A percentile compares a stretch with the other conserved stretches of the same genome.
These are phyloP conservation scores for Septoria petroselini DNA, from an alignment of 2,329 filamentous ascomycete species.

Conservation along the genomic window DNA sequence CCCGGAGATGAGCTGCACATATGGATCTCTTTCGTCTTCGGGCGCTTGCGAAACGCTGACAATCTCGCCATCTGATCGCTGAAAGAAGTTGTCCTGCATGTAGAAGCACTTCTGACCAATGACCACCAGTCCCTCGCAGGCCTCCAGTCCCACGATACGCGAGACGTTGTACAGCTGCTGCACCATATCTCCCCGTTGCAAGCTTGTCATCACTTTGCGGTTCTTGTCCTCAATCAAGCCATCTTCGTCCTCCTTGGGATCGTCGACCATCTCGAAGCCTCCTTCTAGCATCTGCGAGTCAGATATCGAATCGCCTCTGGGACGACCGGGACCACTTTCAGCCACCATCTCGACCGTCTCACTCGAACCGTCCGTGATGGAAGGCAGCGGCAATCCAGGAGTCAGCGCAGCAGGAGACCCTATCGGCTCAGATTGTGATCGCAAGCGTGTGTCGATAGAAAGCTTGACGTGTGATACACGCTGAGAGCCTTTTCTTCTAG, in stretches of 20 bases:
- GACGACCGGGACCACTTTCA: constrained; percentile 18
- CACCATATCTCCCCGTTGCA: constrained; percentile 86
- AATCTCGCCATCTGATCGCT: constrained; percentile 90
- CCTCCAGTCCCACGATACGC: constrained; percentile 87
- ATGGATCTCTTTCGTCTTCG: constrained; percentile 86
- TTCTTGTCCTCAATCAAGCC: constrained; percentile 91
- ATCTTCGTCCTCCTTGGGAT: constrained; percentile 80
- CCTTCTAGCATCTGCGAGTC: constrained; percentile 62
- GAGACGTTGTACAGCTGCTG: constrained; percentile 95
- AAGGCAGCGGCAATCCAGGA: constrained; percentile 11
- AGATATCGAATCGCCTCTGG: constrained; percentile 44
- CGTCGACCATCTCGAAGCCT: constrained; percentile 93
- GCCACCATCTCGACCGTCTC: constrained; percentile 30
- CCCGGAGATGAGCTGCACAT: constrained; percentile 87
- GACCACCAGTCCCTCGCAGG: constrained; percentile 88
- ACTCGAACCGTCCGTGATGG: constrained; percentile 17
- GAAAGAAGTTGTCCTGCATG: constrained; percentile 94
- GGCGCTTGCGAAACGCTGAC: constrained; percentile 95
- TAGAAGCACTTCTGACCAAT: constrained; percentile 90
- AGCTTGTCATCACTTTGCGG: constrained; percentile 89
- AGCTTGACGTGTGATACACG: constrained; percentile 40
- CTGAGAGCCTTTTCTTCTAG: constrained; percentile 69
- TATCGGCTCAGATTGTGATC: constrained; percentile 30
- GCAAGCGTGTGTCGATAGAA: constrained; percentile 33
- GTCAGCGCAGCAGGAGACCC: constrained; percentile 20